Evolutionary conservation across 2,329 filamentous ascomycete species (phyloP).

Genomic region (Hypoxylon sp.): DNA sequence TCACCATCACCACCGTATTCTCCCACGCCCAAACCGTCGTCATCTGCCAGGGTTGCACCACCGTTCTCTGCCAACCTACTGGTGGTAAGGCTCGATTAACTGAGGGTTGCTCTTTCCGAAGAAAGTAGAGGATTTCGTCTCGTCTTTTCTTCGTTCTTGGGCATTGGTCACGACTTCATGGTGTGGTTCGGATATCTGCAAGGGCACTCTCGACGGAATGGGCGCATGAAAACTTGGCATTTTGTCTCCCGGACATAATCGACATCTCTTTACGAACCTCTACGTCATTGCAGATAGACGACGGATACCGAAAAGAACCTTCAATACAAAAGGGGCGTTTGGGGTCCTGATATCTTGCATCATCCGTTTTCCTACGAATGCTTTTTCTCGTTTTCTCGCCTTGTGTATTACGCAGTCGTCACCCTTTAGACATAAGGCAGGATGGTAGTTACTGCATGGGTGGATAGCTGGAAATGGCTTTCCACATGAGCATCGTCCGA

Average conservation of each 20-base stretch:
- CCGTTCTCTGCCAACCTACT: slow-evolving; percentile 99
- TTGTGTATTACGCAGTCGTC: slow-evolving; percentile 63
- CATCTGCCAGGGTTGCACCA: slow-evolving; percentile 99
- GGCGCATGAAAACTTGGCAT: slow-evolving; percentile 63
- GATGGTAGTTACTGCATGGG: slow-evolving; percentile 63
- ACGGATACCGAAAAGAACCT: slow-evolving; percentile 74
- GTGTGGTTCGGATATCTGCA: slow-evolving; percentile 74
- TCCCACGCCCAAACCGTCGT: slow-evolving; percentile 99
- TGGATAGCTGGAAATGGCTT: slow-evolving; percentile 72
- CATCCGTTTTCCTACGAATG: slow-evolving; percentile 63
- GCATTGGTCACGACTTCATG: slow-evolving; percentile 64
- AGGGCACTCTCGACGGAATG: slow-evolving; percentile 62
- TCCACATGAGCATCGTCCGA: slow-evolving; percentile 68
- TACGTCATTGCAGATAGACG: slow-evolving; percentile 77
- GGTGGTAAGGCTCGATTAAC: slow-evolving; percentile 99
- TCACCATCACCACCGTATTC: slow-evolving; percentile 99
- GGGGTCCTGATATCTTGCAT: slow-evolving; percentile 88
- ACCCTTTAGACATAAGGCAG: slow-evolving; percentile 54
- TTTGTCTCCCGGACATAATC: slow-evolving; percentile 56
- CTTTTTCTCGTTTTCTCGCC: slow-evolving; percentile 61
- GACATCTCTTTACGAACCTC: slow-evolving; percentile 54
- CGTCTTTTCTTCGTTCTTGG: slow-evolving; percentile 60
- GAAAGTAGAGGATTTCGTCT: slow-evolving; percentile 85
- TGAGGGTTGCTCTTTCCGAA: slow-evolving; percentile 99
- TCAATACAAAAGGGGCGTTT: slow-evolving; percentile 76